Evolutionary conservation across 140 eudicot species (phyloP), one percentile per base, ranked within the genome.

Genomic region (Ambrosia hybrid): DNA sequence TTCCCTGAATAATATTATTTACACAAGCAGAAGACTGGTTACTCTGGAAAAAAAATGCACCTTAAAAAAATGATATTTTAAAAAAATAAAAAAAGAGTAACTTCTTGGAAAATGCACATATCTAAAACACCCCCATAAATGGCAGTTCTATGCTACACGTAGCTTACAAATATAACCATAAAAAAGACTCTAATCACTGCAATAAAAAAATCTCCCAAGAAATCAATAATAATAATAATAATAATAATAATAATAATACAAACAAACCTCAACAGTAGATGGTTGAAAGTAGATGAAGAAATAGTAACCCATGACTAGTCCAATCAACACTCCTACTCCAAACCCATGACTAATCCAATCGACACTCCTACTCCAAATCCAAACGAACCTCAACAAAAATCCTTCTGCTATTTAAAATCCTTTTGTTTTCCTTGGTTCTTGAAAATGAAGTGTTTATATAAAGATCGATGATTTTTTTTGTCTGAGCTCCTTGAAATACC

Each of bases 341-440:
- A n/a, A n/a, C n/a, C n/a, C n/a, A n/a, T n/a, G n/a, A n/a, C n/a
- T n/a, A n/a, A n/a, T n/a, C n/a, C n/a, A n/a, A n/a, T n/a, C n/a
- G n/a, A n/a, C n/a, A n/a, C n/a, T n/a, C n/a, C n/a, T n/a, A n/a
- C n/a, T n/a, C n/a, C n/a, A n/a, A n/a, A n/a, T n/a, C n/a, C n/a
- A n/a, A n/a, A n/a, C n/a, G n/a, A n/a, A 74, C 78, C 78, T 64
- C 65, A 37, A 52, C 63, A 63, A 65, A 74, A 74, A 74, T 5
- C 45, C 65, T 36, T 62, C 34, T 15, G 62, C 30, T 9, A 33
- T 14, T 55, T 9, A 52, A 62, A 49, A 14, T 33, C 49, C 51
- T 41, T 57, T 21, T 34, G 73, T 16, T 45, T 26, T 60, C 48
- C 39, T 33, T 61, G 51, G 17, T 9, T 72, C 60, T 46, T 61